A percentile compares a stretch with the other conserved stretches of the same genome.
Evolutionary conservation across 768 basidiomycete species (phyloP).

Genomic region (Russula sp.): DNA sequence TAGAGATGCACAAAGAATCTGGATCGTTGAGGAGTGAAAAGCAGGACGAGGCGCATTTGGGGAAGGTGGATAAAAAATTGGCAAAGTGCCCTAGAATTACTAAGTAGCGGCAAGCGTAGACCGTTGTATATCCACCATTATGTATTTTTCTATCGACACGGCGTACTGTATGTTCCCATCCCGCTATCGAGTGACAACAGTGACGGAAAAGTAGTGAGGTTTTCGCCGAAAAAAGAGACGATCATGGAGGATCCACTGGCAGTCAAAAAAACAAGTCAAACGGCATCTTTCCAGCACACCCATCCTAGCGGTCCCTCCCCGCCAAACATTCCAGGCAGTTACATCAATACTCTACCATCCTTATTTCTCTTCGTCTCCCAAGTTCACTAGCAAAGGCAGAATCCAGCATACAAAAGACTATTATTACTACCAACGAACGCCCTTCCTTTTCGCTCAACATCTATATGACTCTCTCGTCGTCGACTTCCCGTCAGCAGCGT

Average conservation of each 20-base stretch:
- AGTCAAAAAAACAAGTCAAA: not conserved
- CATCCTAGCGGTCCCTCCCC: too few species aligned
- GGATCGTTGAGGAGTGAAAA: slow-evolving; percentile 8
- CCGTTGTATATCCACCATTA: too few species aligned
- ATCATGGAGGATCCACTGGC: not conserved
- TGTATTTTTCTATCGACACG: too few species aligned
- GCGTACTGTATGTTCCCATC: too few species aligned
- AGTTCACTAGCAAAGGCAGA: not conserved
- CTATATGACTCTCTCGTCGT: slow-evolving; percentile 18
- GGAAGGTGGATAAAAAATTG: slow-evolving; percentile 15
- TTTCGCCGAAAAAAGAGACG: not conserved
- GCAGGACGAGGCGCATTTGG: slow-evolving; percentile 13
- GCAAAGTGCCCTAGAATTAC: not conserved
- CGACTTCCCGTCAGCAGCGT: slow-evolving; percentile 15
- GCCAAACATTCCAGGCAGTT: not conserved
- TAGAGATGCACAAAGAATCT: slow-evolving; percentile 20
- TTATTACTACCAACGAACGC: not conserved
- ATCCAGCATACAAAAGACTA: not conserved
- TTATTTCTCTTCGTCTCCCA: too few species aligned
- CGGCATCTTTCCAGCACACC: not conserved
- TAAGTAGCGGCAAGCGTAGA: not conserved
- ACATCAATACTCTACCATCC: not conserved
- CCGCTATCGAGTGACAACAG: not conserved
- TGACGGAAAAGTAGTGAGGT: not conserved
- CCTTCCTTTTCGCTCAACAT: not conserved